These are phyloP conservation scores for Dillenia turbinata DNA, from an alignment of 164 flowering plant species.

Conservation along the genomic window DNA sequence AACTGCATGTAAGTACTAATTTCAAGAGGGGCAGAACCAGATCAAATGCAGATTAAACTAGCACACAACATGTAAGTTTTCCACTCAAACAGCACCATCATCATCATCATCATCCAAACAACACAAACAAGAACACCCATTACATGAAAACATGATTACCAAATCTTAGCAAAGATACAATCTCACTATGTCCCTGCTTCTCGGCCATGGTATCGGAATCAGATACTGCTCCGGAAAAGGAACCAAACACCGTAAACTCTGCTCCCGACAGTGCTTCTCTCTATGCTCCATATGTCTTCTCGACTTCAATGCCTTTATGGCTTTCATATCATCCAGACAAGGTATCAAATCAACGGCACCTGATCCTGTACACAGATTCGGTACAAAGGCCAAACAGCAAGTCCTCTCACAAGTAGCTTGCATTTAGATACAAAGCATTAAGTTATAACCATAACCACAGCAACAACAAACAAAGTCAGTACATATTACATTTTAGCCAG, in stretches of 20 bases:
- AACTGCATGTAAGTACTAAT: too few relatives aligned
- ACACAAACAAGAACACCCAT: too few relatives aligned
- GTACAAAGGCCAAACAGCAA: conserved; percentile 89
- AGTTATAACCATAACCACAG: not conserved
- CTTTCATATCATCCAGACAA: conserved; percentile 75
- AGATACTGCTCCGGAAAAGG: conserved; percentile 72
- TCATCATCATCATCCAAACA: too few relatives aligned
- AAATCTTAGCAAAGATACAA: conserved; percentile 56
- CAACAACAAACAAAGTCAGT: too few relatives aligned
- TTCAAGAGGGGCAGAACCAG: too few relatives aligned
- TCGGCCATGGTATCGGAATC: conserved; percentile 80
- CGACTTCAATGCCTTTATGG: conserved; percentile 58
- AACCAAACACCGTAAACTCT: conserved; percentile 59
- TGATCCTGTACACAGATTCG: conserved; percentile 35
- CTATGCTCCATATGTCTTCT: conserved; percentile 84
- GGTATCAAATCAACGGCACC: conserved; percentile 77
- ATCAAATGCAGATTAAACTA: too few relatives aligned
- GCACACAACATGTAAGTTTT: too few relatives aligned
- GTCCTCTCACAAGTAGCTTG: conserved; percentile 45
- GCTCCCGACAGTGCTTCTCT: conserved; percentile 82
- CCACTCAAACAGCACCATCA: too few relatives aligned
- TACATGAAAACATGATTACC: too few relatives aligned
- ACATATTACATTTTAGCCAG: too few relatives aligned
- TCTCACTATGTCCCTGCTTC: conserved; percentile 98
- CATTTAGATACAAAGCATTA: not conserved